Base-by-base conservation (phyloP, 257 asterid species). In the Solanum dulcamara region DNA sequence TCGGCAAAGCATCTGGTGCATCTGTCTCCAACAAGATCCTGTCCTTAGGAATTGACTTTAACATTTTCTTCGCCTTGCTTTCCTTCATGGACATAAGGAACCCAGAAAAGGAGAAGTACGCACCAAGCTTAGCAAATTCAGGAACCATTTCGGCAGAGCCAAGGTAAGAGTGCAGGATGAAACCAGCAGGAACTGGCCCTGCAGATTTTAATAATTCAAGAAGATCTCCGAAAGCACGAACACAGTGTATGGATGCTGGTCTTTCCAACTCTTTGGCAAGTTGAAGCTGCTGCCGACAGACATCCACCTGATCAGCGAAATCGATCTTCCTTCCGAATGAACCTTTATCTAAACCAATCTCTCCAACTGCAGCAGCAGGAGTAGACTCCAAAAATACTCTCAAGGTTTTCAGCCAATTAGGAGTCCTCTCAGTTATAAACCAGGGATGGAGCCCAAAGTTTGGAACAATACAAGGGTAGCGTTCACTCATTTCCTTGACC, bases 61-160 rank as follows among this genome's bases (percentile, higher is more conserved):
- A 48, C 94, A 97, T 94, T 67, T 92, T 95, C 96, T 89, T 95
- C 9, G 97, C 98, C 93, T 94, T 97, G 92, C 93, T 93, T 75
- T 93, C 97, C 84, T 95, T 95, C 95, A 93, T 26, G 20, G 96
- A 89, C 99, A 96, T 94, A 68, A 96, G 92, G 85, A 94, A 95
- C 84, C 99, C 99, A 10, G 99, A 96, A 55, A 96, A 92, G 40
- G 98, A 96, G 83, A 96, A 96, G 95, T 95, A 94, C 77, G 97
- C 99, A 59, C 98, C 98, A 6, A 92, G 94, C 88, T 88, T 89
- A 0, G 94, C 92, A 7, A 97, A 85, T 85, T 91, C 98, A 59
- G 94, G 94, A 83, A 97, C 98, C 99, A 97, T 92, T 88, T 97
- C 99, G 35, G 98, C 98, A 71, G 98, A 93, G 17, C 99, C 99